phyloP scores from a whole-genome alignment of 805 yeast species.

The Blastobotrys attinorum region DNA sequence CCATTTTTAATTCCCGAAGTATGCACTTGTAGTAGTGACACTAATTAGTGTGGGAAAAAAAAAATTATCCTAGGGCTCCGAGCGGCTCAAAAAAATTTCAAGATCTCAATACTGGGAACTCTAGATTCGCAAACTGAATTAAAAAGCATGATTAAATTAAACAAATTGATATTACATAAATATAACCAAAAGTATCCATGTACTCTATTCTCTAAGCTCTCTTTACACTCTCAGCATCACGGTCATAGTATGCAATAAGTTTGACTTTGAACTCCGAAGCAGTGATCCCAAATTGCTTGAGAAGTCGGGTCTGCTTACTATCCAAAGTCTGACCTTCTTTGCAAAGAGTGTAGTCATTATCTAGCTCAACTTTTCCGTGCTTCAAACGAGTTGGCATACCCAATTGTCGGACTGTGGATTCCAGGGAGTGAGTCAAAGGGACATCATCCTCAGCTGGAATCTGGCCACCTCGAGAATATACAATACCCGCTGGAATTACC shows the following conservation, averaged over 20 bases:
- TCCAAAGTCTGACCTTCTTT: conserved; percentile 71
- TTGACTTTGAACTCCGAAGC: conserved; percentile 83
- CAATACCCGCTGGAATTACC: conserved; percentile 80
- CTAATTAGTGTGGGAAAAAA: conserved; percentile 1
- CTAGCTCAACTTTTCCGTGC: conserved; percentile 76
- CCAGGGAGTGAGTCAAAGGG: conserved; percentile 94
- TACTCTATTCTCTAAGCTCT: no score
- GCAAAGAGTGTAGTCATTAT: conserved; percentile 74
- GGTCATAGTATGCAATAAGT: conserved; percentile 60
- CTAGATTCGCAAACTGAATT: no score
- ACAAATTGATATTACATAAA: no score
- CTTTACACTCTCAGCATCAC: conserved; percentile 44
- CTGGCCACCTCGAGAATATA: conserved; percentile 94
- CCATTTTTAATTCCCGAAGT: no score
- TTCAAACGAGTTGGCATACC: conserved; percentile 89
- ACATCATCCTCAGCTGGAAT: conserved; percentile 85
- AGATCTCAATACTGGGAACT: no score
- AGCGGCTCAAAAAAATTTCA: no score
- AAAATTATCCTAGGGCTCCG: conserved; percentile 3
- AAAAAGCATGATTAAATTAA: no score
- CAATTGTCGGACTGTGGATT: conserved; percentile 81
- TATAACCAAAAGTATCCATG: no score
- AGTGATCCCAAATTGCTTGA: conserved; percentile 94
- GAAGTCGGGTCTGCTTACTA: conserved; percentile 82
- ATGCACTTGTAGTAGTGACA: no score